These are phyloP conservation scores for Luffa aegyptiaca DNA, from an alignment of 306 rosid genomes.

Conservation along the genomic window DNA sequence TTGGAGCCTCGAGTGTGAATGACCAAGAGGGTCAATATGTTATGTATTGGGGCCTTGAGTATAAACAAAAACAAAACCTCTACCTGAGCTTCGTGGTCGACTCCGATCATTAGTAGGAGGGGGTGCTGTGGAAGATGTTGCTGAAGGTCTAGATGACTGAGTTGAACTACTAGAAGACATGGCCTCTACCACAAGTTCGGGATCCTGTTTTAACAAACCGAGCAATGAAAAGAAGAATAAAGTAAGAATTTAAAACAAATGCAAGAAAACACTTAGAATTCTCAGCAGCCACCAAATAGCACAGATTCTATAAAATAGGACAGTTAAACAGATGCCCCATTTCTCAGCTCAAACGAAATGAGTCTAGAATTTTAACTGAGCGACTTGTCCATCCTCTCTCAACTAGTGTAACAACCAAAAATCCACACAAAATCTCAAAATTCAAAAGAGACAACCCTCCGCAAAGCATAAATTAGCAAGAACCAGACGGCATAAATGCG, in stretches of 20 bases:
- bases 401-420: neutral
- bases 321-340: neutral
- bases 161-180: slow-evolving; percentile 54
- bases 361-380: neutral
- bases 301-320: neutral
- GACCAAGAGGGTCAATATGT: too few relatives aligned
- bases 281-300: neutral
- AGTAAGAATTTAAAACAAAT: neutral
- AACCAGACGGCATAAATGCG: neutral
- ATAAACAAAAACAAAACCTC: neutral
- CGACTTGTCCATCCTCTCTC: neutral
- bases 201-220: slow-evolving; percentile 37
- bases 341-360: neutral
- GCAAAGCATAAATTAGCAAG: neutral
- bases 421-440: neutral
- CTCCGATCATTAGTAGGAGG: slow-evolving; percentile 43
- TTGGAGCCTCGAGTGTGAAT: too few relatives aligned
- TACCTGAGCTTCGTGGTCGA: slow-evolving; percentile 47
- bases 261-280: neutral
- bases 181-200: slow-evolving; percentile 69
- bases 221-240: neutral
- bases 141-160: slow-evolving; percentile 50
- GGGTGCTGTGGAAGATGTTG: slow-evolving; percentile 13
- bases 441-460: neutral
- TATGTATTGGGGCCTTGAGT: too few relatives aligned